Evolutionary conservation across 2,329 filamentous ascomycete species (phyloP).

Genomic region (Trichoderma sp.): DNA sequence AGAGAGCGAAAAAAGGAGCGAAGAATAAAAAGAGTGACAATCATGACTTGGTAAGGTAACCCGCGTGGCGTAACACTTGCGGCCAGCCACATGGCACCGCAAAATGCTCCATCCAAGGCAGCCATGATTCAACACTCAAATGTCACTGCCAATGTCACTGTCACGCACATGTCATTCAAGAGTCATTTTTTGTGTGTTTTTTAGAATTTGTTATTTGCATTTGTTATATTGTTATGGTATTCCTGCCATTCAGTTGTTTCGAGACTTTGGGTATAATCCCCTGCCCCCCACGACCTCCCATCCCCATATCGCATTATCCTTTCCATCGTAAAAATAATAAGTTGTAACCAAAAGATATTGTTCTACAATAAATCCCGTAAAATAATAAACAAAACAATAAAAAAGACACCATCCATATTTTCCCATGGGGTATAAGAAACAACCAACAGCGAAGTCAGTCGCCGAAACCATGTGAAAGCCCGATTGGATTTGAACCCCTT

Average conservation of each 20-base stretch:
- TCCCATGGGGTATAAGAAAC: constrained; percentile 9
- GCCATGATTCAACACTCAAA: background rate
- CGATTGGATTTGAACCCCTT: background rate
- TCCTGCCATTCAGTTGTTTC: constrained; percentile 39
- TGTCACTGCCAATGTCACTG: background rate
- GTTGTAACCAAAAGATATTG: background rate
- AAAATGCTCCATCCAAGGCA: background rate
- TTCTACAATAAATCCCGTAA: constrained; percentile 7
- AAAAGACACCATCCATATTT: background rate
- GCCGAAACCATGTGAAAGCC: background rate
- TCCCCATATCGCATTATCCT: background rate
- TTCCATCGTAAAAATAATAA: background rate
- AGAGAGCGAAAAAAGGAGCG: background rate
- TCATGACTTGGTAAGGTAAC: background rate
- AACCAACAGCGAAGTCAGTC: background rate
- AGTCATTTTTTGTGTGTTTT: background rate
- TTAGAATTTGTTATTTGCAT: background rate
- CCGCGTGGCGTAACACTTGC: constrained; percentile 1
- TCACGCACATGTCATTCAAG: background rate
- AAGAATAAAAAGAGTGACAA: background rate
- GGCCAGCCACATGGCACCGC: background rate
- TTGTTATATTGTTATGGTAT: constrained; percentile 35
- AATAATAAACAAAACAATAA: background rate
- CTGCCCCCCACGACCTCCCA: background rate
- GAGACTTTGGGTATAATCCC: background rate